Evolutionary conservation across 2,329 filamentous ascomycete species (phyloP).

Genomic region (Fusarium pseudoanthophilum): DNA sequence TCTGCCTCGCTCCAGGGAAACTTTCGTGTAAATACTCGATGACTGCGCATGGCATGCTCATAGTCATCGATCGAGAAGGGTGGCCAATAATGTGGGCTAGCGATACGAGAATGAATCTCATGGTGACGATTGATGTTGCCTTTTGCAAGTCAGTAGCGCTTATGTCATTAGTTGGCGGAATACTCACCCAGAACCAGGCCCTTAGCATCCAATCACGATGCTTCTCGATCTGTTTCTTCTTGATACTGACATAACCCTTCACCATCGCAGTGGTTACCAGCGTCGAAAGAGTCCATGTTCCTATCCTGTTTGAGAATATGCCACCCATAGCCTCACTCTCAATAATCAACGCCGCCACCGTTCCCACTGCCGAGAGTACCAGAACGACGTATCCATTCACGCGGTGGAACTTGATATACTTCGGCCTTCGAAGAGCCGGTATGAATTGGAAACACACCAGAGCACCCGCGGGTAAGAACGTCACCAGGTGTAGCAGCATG

Average conservation of each 20-base stretch:
- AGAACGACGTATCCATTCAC: constrained; percentile 10
- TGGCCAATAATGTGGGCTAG: constrained; percentile 1
- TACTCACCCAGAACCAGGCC: constrained; percentile 17
- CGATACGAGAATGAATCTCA: constrained; percentile 11
- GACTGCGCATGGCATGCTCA: constrained; percentile 2
- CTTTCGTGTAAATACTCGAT: constrained; percentile 11
- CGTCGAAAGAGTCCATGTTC: not conserved
- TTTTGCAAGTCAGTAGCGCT: not conserved
- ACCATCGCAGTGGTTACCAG: not conserved
- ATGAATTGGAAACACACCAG: constrained; percentile 23
- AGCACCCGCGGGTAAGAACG: constrained; percentile 8
- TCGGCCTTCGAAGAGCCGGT: not conserved
- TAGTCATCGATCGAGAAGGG: not conserved
- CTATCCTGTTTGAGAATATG: not conserved
- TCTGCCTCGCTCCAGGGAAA: not conserved
- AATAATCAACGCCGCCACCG: not conserved
- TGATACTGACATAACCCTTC: not conserved
- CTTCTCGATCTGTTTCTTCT: not conserved
- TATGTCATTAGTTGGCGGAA: fast-evolving
- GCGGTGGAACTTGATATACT: not conserved
- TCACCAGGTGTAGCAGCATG: constrained; percentile 5
- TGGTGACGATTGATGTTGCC: constrained; percentile 20
- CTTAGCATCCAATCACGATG: constrained; percentile 26
- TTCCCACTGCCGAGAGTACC: not conserved
- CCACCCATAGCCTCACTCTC: constrained; percentile 18